These are phyloP conservation scores for Fereydounia khargensis DNA, from an alignment of 1,284 basidiomycete species.

Conservation along the genomic window DNA sequence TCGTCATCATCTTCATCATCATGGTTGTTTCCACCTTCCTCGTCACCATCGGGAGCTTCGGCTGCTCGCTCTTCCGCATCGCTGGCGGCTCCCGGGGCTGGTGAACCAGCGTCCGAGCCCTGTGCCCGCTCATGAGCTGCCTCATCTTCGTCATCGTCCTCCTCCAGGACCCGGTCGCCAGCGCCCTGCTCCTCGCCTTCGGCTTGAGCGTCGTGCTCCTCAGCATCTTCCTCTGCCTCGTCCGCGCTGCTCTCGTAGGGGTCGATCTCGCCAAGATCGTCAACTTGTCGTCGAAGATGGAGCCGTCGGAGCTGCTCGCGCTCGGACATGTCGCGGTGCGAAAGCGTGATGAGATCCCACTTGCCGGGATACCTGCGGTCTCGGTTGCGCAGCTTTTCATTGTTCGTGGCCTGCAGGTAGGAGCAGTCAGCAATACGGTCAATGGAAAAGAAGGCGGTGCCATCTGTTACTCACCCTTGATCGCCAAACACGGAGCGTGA, in stretches of 20 bases:
- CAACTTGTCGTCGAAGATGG: conserved; percentile 29
- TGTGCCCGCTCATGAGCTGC: neutral
- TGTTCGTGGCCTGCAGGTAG: conserved; percentile 10
- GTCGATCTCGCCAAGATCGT: conserved; percentile 35
- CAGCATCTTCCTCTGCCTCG: conserved; percentile 11
- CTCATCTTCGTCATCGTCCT: neutral
- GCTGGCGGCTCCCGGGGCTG: no score
- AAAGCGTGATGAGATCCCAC: conserved; percentile 43
- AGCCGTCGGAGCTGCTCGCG: conserved; percentile 27
- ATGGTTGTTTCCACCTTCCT: neutral
- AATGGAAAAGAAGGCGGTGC: no score
- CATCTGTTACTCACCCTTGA: conserved; percentile 18
- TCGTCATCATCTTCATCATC: conserved; percentile 6
- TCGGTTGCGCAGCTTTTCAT: conserved; percentile 31
- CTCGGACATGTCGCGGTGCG: conserved; percentile 33
- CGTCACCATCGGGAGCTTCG: neutral
- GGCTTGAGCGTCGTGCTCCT: conserved; percentile 1
- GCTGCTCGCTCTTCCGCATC: conserved; percentile 4
- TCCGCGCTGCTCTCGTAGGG: conserved; percentile 37
- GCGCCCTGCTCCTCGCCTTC: neutral
- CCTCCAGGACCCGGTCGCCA: neutral
- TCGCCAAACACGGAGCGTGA: conserved; percentile 46
- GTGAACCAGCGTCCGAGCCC: neutral
- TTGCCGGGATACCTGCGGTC: conserved; percentile 39
- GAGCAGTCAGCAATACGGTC: no score